A percentile compares a stretch with the other conserved stretches of the same genome.
Conservation (phyloP, 352 stramenopile species). For the Halophytophthora batemanensis region DNA sequence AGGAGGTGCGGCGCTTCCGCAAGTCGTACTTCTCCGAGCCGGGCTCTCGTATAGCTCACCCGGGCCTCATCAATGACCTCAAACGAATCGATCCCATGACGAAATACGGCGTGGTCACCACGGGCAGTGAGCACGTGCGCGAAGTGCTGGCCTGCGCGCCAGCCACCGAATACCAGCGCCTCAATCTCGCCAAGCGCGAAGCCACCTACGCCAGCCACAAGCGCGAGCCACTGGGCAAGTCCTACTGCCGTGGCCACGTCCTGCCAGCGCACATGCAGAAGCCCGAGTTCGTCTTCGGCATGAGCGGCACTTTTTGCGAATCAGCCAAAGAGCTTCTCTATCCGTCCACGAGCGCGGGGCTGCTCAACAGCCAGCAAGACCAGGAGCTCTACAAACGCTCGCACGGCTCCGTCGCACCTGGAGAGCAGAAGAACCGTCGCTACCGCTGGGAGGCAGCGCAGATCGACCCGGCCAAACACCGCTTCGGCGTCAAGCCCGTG, state of each 20-base stretch:
- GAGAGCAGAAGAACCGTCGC: slow-evolving; percentile 83
- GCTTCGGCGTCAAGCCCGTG: slow-evolving; percentile 58
- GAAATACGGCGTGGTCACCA: slow-evolving; percentile 71
- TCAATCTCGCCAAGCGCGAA: slow-evolving; percentile 69
- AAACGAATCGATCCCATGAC: slow-evolving; percentile 54
- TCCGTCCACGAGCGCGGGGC: slow-evolving; percentile 29
- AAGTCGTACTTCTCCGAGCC: slow-evolving; percentile 86
- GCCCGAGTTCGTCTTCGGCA: slow-evolving; percentile 62
- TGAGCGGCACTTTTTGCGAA: slow-evolving; percentile 67
- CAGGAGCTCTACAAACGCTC: slow-evolving; percentile 75
- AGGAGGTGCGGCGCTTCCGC: slow-evolving; percentile 69
- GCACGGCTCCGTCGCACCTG: slow-evolving; percentile 72
- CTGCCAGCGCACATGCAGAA: slow-evolving; percentile 53
- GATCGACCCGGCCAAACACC: slow-evolving; percentile 63
- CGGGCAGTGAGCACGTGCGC: slow-evolving; percentile 58
- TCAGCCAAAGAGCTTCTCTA: slow-evolving; percentile 87
- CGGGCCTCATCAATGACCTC: slow-evolving; percentile 76
- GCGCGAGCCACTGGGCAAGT: slow-evolving; percentile 73
- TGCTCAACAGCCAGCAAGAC: slow-evolving; percentile 57
- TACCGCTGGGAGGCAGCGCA: slow-evolving; percentile 75
- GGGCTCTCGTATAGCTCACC: slow-evolving; percentile 68
- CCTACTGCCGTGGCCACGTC: slow-evolving; percentile 62
- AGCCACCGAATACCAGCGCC: slow-evolving; percentile 58
- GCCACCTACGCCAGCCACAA: slow-evolving; percentile 77
- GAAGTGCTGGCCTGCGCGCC: slow-evolving; percentile 53